phyloP scores from a whole-genome alignment of 805 yeast species.

The Yarrowia divulgata region DNA sequence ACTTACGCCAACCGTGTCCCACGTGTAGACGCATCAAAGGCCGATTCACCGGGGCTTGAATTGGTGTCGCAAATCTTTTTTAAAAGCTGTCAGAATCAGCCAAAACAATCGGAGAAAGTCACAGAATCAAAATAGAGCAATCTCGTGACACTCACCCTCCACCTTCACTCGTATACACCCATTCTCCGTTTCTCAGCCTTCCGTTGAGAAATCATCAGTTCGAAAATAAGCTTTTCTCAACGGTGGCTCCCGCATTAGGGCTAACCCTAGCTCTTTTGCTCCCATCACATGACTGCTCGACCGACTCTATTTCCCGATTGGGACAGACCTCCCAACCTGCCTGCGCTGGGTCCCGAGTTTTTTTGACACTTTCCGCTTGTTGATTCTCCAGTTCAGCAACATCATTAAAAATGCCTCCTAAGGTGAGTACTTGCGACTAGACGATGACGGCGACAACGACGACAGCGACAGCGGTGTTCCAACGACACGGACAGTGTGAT shows the following conservation, averaged over 20 bases:
- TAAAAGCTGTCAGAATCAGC: no score
- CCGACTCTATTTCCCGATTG: slow-evolving; percentile 32
- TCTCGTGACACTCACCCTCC: no score
- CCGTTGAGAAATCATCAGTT: no score
- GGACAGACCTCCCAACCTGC: slow-evolving; percentile 17
- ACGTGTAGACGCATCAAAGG: no score
- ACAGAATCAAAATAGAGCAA: no score
- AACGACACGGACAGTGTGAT: not conserved
- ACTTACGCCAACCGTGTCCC: no score
- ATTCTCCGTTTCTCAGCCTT: no score
- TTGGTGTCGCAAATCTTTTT: no score
- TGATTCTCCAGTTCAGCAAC: slow-evolving; percentile 39
- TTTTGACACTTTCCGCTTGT: slow-evolving; percentile 27
- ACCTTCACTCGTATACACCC: no score
- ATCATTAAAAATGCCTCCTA: slow-evolving; percentile 45
- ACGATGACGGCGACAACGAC: not conserved
- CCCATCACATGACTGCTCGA: slow-evolving; percentile 1
- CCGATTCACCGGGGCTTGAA: no score
- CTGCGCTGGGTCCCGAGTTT: slow-evolving; percentile 31
- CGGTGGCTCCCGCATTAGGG: slow-evolving; percentile 3
- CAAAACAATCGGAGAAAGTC: no score
- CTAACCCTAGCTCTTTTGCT: not conserved
- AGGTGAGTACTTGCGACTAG: slow-evolving; percentile 41
- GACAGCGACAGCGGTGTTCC: not conserved
- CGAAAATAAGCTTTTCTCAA: no score